Conservation (phyloP, 495 filamentous ascomycete genomes). For the Penicillium lagena region DNA sequence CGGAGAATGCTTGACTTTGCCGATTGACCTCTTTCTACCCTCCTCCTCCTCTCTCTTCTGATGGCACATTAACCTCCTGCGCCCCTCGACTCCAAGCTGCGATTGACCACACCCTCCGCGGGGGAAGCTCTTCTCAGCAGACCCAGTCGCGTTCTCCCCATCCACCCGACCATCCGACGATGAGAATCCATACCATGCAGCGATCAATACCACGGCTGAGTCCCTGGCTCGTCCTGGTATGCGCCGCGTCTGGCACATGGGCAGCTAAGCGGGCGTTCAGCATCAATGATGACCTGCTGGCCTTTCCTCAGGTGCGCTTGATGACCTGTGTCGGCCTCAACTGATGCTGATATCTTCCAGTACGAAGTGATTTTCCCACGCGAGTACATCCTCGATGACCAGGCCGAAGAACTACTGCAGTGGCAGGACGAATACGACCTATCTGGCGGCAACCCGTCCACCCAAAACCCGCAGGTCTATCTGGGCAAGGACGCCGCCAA, state of each 20-base stretch:
- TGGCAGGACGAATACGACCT: constrained; percentile 14
- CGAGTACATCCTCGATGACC: constrained; percentile 61
- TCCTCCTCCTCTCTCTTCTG: too few species aligned
- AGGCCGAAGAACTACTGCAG: constrained; percentile 57
- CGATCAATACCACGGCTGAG: constrained; percentile 15
- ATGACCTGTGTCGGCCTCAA: background rate
- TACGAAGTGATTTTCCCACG: constrained; percentile 79
- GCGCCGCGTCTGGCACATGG: constrained; percentile 33
- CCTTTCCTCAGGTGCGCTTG: constrained; percentile 74
- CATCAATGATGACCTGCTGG: constrained; percentile 85
- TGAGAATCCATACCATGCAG: constrained; percentile 15
- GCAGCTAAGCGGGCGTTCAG: constrained; percentile 60
- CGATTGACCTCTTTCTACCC: background rate
- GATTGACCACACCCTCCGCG: too few species aligned
- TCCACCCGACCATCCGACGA: background rate
- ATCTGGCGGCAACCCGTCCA: constrained; percentile 1
- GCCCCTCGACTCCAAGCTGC: too few species aligned
- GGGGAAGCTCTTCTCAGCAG: too few species aligned
- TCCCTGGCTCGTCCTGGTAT: constrained; percentile 25
- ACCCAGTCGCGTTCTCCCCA: background rate
- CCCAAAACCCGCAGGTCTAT: constrained; percentile 22
- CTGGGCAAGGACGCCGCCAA: constrained; percentile 8
- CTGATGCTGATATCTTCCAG: constrained; percentile 29
- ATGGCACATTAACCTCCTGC: too few species aligned
- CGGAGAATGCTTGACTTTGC: background rate